Base-by-base conservation (phyloP, 192 early-diverging fungal genomes). In the Geranomyces michiganensis region DNA sequence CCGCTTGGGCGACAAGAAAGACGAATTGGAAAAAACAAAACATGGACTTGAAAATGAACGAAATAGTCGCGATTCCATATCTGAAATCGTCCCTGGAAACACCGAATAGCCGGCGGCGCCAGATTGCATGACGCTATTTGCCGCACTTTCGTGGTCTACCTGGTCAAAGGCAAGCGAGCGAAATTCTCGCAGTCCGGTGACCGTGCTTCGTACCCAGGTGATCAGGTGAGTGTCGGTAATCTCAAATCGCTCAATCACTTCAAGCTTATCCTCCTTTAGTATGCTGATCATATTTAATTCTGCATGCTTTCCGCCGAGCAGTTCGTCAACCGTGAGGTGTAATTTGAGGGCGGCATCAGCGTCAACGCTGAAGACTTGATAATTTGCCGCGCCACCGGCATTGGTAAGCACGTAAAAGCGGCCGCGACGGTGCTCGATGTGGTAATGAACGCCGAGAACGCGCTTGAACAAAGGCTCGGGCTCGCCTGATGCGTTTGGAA, bases 191-290 rank as follows among this genome's bases (percentile, higher is more conserved):
- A 71, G 30, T 2, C 75, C 79, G 59, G 64, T 36, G 3, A 41
- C 36, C 10, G 10, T 10, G 10, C 10, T 32, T 17, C 78, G 67
- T 4, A 53, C 21, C 78, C 78, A 83, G 7, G 67, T 27, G 15
- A 82, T 36, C 30, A 81, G 12, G 43, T 76, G 65, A 0, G 9
- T 55, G 10, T 24, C 12, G 30, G 76, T 65, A 26, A 74, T 45
- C 44, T 77, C 77, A 47, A 83, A 55, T 14, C 33, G n/a, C 56
- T 83, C 82, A 61, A 81, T 74, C 49, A 58, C 70, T 43, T 22
- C 19, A 32, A 32, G 12, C 13, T 24, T 1, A 1, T 33, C 17
- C 21, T 69, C 62, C 0, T 26, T 29, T 3, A 80, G 13, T 6
- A 80, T 31, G 0, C 32, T 47, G 19, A 60, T 44, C 27, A 60